Evolutionary conservation across 2,329 filamentous ascomycete genomes (phyloP), one percentile per base, ranked within the genome.

Genomic region (Paracoccidioides brasiliensis): DNA sequence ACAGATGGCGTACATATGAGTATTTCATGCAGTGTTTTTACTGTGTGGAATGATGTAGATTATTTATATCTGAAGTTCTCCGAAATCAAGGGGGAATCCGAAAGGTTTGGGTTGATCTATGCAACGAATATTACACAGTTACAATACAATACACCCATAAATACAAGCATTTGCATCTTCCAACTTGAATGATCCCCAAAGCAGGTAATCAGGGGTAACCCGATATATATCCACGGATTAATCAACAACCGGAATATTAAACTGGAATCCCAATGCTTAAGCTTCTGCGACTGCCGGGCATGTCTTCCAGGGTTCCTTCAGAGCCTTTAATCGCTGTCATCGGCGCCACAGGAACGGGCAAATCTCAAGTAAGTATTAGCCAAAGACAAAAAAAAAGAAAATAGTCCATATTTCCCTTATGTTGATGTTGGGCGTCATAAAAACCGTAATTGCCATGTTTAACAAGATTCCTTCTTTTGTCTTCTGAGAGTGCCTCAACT

Each of bases 301-400:
- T 56, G 42, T 59, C 60, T 60, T 63, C 55, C 52, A 57, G 56
- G 54, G 53, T 59, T 52, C 63, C 58, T 43, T 70, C 69, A 66
- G 63, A 70, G 55, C 86, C 89, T 30, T 74, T 96, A 59, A 78
- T 97, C 64, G 83, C 88, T 51, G 80, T 97, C 58, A 78, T 96
- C 51, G 91, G 91, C 62, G 87, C 90, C 50, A 97, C 91, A 8
- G 91, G 90, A 56, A 96, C 90, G 1, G 91, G 91, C 59, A 95
- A 95, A 72, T 95, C 90, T 42, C 85, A 94, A 75, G 89, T 94
- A 76, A 66, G 74, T 60, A 44, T 45, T 49, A 43, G 42, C 15
- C 22, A 40, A 22, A 50, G n/a, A 10, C 22, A n/a, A n/a, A n/a
- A 10, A 33, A 28, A 12, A 22, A n/a, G 42, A n/a, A 9, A 5